phyloP scores from a whole-genome alignment of 805 yeast species.

The Ogataea saltuana region DNA sequence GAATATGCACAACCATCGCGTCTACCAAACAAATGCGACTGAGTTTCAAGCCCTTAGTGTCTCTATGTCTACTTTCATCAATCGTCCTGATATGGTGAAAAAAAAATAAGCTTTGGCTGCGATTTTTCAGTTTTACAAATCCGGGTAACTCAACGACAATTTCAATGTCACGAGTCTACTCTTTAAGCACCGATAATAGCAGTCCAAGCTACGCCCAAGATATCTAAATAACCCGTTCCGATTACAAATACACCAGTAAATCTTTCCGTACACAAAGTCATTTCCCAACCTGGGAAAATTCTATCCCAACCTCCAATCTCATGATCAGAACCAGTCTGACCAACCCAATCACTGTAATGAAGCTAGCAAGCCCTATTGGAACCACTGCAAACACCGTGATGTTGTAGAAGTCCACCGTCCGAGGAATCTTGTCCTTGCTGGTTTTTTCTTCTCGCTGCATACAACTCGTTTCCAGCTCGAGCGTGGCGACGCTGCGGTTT shows the following conservation, averaged over 20 bases:
- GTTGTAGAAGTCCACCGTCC: slow-evolving; percentile 83
- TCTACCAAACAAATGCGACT: too few relatives aligned
- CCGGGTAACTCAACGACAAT: neutral
- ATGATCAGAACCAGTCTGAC: slow-evolving; percentile 73
- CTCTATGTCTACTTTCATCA: too few relatives aligned
- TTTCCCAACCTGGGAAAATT: slow-evolving; percentile 1
- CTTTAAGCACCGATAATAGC: too few relatives aligned
- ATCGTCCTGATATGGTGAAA: too few relatives aligned
- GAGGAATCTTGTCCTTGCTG: slow-evolving; percentile 39
- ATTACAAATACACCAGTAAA: neutral
- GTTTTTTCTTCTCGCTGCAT: neutral
- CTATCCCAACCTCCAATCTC: slow-evolving; percentile 56
- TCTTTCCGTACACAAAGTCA: too few relatives aligned
- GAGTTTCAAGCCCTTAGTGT: too few relatives aligned
- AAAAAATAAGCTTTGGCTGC: too few relatives aligned
- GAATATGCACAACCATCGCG: slow-evolving; percentile 55
- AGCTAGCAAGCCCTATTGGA: slow-evolving; percentile 95
- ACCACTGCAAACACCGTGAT: slow-evolving; percentile 95
- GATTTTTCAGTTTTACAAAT: too few relatives aligned
- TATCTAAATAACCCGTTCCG: neutral
- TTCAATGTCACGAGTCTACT: neutral
- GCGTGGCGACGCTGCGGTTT: neutral
- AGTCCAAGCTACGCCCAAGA: too few relatives aligned
- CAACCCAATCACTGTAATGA: slow-evolving; percentile 85
- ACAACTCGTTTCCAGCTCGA: slow-evolving; percentile 16